Percentiles rank a stretch among this genome's conserved stretches.
These are phyloP conservation scores for Penicillium mononematosum DNA, from an alignment of 495 filamentous ascomycete genomes.

Conservation along the genomic window DNA sequence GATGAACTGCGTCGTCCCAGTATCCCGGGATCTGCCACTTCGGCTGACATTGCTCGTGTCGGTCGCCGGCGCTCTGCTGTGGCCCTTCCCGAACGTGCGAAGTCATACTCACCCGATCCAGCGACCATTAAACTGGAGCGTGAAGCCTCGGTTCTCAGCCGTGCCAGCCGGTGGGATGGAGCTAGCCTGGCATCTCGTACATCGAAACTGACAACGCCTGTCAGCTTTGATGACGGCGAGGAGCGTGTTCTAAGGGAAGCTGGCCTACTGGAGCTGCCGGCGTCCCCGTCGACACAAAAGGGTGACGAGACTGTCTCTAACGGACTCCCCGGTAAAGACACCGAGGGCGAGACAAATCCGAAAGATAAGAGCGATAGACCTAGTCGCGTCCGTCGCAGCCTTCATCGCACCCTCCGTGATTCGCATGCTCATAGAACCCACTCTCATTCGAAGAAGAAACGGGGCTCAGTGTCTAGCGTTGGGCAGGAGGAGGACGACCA, in stretches of 20 bases:
- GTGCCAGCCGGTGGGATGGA: constrained; percentile 38
- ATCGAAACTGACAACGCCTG: constrained; percentile 40
- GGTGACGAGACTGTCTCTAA: constrained; percentile 37
- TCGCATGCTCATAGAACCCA: constrained; percentile 65
- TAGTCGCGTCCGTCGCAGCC: constrained; percentile 72
- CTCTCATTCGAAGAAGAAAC: constrained; percentile 67
- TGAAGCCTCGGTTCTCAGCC: constrained; percentile 43
- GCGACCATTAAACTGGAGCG: constrained; percentile 30
- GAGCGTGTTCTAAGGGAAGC: constrained; percentile 51
- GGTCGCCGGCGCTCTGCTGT: constrained; percentile 36
- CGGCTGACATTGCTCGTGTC: constrained; percentile 28
- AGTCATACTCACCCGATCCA: constrained; percentile 28
- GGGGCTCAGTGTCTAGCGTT: constrained; percentile 63
- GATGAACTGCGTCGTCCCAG: constrained; percentile 39
- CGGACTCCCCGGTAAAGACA: constrained; percentile 37
- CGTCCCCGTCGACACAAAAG: constrained; percentile 35
- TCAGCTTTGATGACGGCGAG: constrained; percentile 46
- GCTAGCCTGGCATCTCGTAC: constrained; percentile 38
- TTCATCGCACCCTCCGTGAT: constrained; percentile 93
- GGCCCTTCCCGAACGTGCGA: constrained; percentile 28
- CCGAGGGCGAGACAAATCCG: constrained; percentile 35
- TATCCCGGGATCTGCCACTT: constrained; percentile 35
- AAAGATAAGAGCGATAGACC: constrained; percentile 38
- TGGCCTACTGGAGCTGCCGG: constrained; percentile 45
- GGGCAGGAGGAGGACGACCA: constrained; percentile 59